Conservation (phyloP, 208 protist genomes). For the Leishmania major region DNA sequence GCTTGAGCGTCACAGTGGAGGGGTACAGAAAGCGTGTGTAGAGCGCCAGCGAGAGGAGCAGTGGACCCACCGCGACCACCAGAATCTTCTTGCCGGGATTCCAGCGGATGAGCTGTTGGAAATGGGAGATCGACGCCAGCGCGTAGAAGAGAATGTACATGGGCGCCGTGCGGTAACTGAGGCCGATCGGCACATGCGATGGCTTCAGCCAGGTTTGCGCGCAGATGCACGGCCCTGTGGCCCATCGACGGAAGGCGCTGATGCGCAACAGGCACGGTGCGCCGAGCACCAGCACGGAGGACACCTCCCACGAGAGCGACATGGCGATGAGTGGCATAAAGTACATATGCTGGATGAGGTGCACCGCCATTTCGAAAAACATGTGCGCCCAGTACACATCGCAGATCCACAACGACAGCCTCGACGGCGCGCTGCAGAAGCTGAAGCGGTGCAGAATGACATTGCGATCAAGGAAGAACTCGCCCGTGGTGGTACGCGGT, state of each 20-base stretch:
- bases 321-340: constrained; percentile 82
- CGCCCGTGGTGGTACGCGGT: constrained; percentile 27
- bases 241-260: constrained; percentile 41
- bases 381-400: constrained; percentile 77
- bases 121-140: constrained; percentile 49
- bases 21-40: constrained; percentile 66
- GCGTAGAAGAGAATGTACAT: constrained; percentile 84
- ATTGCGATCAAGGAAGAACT: constrained; percentile 44
- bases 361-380: constrained; percentile 61
- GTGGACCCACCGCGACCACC: constrained; percentile 39
- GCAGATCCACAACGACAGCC: constrained; percentile 58
- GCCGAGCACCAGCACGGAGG: constrained; percentile 36
- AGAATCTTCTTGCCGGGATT: constrained; percentile 51
- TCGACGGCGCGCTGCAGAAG: constrained; percentile 61
- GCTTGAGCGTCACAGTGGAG: constrained; percentile 26
- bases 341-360: constrained; percentile 79
- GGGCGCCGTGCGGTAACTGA: constrained; percentile 45
- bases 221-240: constrained; percentile 43
- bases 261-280: constrained; percentile 59
- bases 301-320: constrained; percentile 76
- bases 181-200: constrained; percentile 26
- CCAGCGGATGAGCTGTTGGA: constrained; percentile 54
- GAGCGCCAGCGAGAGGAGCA: constrained; percentile 58
- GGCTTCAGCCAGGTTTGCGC: constrained; percentile 44
- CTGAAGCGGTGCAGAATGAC: constrained; percentile 68